These are phyloP conservation scores for Fusarium zealandicum DNA, from an alignment of 2,329 filamentous ascomycete species.

Conservation along the genomic window DNA sequence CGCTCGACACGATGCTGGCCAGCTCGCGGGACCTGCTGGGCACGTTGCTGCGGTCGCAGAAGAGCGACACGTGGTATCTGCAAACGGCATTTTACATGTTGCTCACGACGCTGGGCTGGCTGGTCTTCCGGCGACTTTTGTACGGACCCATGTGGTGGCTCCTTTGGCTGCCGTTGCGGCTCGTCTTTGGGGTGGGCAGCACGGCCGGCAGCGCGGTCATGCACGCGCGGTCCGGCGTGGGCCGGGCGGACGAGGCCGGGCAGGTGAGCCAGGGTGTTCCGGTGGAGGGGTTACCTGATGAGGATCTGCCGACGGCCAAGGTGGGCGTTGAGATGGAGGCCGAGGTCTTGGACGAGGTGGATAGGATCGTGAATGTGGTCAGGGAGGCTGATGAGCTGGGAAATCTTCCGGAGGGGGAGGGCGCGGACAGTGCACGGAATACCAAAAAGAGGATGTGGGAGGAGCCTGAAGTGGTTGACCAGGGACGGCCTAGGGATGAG, in stretches of 20 bases:
- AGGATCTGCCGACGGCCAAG: slow-evolving; percentile 58
- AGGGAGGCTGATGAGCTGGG: slow-evolving; percentile 44
- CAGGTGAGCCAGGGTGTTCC: slow-evolving; percentile 41
- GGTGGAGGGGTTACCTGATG: slow-evolving; percentile 49
- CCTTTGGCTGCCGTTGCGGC: slow-evolving; percentile 79
- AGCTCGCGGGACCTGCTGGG: slow-evolving; percentile 78
- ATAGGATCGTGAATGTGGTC: slow-evolving; percentile 59
- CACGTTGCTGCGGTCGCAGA: slow-evolving; percentile 84
- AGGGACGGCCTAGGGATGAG: slow-evolving; percentile 49
- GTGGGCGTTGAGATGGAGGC: slow-evolving; percentile 46
- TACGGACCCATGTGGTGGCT: slow-evolving; percentile 94
- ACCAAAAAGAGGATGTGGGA: slow-evolving; percentile 44
- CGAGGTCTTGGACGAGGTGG: slow-evolving; percentile 61
- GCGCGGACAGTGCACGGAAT: slow-evolving; percentile 29
- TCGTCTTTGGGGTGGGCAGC: slow-evolving; percentile 66
- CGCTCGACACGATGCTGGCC: slow-evolving; percentile 77
- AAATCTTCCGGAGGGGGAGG: slow-evolving; percentile 26
- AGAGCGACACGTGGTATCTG: slow-evolving; percentile 98
- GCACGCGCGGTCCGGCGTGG: slow-evolving; percentile 39
- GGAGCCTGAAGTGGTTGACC: slow-evolving; percentile 37
- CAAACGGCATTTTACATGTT: slow-evolving; percentile 89
- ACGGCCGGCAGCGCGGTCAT: slow-evolving; percentile 63
- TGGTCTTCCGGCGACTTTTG: slow-evolving; percentile 82
- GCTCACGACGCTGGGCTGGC: slow-evolving; percentile 78
- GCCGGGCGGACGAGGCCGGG: slow-evolving; percentile 37